These are phyloP conservation scores for Punctularia strigosozonata DNA, from an alignment of 768 basidiomycete genomes.

Conservation along the genomic window DNA sequence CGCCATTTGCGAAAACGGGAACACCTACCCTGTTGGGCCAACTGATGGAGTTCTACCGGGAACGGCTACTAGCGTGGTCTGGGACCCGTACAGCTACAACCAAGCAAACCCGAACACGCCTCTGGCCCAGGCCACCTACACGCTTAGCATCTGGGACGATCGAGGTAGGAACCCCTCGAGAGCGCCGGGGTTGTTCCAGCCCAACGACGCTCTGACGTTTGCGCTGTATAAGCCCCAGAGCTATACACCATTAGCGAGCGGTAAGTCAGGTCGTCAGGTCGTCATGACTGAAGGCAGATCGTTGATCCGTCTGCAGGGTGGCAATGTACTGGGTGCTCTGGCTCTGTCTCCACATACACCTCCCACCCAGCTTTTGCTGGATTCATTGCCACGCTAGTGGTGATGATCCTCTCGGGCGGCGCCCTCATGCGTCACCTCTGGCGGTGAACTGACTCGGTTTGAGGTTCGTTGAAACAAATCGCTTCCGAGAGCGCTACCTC, in stretches of 20 bases:
- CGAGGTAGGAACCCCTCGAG: slow-evolving; percentile 53
- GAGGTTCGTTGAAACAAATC: too few relatives aligned
- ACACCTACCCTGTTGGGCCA: slow-evolving; percentile 82
- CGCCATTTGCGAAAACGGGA: slow-evolving; percentile 77
- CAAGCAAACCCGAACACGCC: slow-evolving; percentile 48
- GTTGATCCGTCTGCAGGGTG: slow-evolving; percentile 30
- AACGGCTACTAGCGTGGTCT: slow-evolving; percentile 57
- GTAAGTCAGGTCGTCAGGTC: slow-evolving; percentile 17
- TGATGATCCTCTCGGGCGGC: slow-evolving; percentile 59
- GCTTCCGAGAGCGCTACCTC: too few relatives aligned
- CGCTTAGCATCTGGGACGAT: slow-evolving; percentile 73
- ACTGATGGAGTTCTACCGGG: slow-evolving; percentile 63
- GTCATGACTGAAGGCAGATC: background rate
- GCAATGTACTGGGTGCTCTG: slow-evolving; percentile 38
- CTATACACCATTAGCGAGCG: slow-evolving; percentile 55
- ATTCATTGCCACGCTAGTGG: slow-evolving; percentile 40
- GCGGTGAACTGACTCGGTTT: too few relatives aligned
- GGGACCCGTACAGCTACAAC: slow-evolving; percentile 76
- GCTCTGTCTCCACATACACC: slow-evolving; percentile 20
- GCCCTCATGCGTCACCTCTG: slow-evolving; percentile 32
- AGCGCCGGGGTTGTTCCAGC: slow-evolving; percentile 51
- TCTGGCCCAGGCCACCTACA: slow-evolving; percentile 67
- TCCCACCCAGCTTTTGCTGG: slow-evolving; percentile 46
- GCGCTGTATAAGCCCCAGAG: slow-evolving; percentile 71
- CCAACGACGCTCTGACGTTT: slow-evolving; percentile 64